A percentile compares a stretch with the other conserved stretches of the same genome.
These are phyloP conservation scores for Naganishia liquefaciens DNA, from an alignment of 1,284 basidiomycete species.

Conservation along the genomic window DNA sequence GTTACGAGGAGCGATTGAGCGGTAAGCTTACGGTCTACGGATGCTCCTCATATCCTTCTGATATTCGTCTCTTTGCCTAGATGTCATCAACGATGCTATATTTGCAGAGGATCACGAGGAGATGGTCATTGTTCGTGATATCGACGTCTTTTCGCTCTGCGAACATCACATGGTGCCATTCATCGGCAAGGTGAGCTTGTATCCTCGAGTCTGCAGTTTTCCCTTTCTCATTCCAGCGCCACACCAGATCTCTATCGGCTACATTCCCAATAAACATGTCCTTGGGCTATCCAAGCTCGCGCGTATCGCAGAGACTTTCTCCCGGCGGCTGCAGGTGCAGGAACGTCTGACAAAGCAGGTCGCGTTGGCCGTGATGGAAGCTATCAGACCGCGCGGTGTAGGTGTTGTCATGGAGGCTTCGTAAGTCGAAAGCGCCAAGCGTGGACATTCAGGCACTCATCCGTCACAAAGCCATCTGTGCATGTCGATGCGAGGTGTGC, in stretches of 20 bases:
- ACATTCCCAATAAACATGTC: conserved; percentile 94
- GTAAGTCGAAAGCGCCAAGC: conserved; percentile 59
- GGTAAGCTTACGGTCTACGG: conserved; percentile 57
- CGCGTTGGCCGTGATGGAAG: conserved; percentile 94
- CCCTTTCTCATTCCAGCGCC: background rate
- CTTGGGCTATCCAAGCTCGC: conserved; percentile 97
- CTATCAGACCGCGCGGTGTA: conserved; percentile 95
- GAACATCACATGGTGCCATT: conserved; percentile 99
- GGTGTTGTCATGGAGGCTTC: conserved; percentile 98
- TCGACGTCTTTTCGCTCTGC: conserved; percentile 94
- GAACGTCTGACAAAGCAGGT: conserved; percentile 98
- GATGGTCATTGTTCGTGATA: conserved; percentile 98
- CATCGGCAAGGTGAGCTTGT: conserved; percentile 79
- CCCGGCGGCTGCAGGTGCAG: conserved; percentile 92
- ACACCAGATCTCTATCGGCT: conserved; percentile 69
- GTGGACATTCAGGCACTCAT: background rate
- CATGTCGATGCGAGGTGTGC: conserved; percentile 99
- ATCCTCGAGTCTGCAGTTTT: background rate
- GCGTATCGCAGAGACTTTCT: conserved; percentile 96
- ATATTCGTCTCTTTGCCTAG: conserved; percentile 53
- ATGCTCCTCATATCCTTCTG: background rate
- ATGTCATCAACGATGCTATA: conserved; percentile 97
- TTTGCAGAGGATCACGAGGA: conserved; percentile 99
- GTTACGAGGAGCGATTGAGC: conserved; percentile 91
- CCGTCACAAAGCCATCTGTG: conserved; percentile 76